A percentile compares a stretch with the other conserved stretches of the same genome.
Conservation (phyloP, 2,329 filamentous ascomycete species). For the Periconia sp. region DNA sequence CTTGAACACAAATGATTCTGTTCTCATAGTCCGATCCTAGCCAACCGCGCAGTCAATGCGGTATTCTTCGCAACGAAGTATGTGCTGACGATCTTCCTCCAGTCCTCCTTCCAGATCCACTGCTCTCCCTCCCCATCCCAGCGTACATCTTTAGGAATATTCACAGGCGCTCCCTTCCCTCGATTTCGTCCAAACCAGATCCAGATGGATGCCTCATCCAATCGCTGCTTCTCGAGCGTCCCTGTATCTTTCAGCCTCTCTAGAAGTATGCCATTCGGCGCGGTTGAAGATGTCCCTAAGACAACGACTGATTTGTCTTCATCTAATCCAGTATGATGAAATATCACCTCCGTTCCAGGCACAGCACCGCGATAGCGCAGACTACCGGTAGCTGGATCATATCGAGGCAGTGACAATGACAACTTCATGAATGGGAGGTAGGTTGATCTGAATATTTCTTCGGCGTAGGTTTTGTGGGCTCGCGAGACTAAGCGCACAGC, state of each 20-base stretch:
- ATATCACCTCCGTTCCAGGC: conserved; percentile 14
- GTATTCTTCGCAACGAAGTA: conserved; percentile 22
- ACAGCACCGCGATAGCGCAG: conserved; percentile 19
- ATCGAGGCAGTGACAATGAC: conserved; percentile 24
- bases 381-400: conserved; percentile 20
- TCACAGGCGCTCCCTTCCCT: conserved; percentile 16
- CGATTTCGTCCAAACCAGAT: conserved; percentile 22
- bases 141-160: conserved; percentile 12
- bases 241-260: conserved; percentile 16
- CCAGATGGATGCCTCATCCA: conserved; percentile 23
- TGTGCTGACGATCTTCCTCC: conserved; percentile 22
- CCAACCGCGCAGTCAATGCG: too few species aligned
- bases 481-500: conserved; percentile 22
- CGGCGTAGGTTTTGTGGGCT: conserved; percentile 19
- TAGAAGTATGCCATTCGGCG: conserved; percentile 14
- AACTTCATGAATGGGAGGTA: conserved; percentile 17
- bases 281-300: conserved; percentile 15
- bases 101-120: conserved; percentile 28
- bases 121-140: conserved; percentile 24
- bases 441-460: conserved; percentile 22
- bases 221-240: conserved; percentile 19
- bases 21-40: too few species aligned
- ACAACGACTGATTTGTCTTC: conserved; percentile 3
- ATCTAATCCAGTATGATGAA: conserved; percentile 12
- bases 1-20: not conserved